Percentiles rank a stretch among this genome's conserved stretches.
These are phyloP conservation scores for Solanum bukasovii DNA, from an alignment of 257 asterid species.

Conservation along the genomic window DNA sequence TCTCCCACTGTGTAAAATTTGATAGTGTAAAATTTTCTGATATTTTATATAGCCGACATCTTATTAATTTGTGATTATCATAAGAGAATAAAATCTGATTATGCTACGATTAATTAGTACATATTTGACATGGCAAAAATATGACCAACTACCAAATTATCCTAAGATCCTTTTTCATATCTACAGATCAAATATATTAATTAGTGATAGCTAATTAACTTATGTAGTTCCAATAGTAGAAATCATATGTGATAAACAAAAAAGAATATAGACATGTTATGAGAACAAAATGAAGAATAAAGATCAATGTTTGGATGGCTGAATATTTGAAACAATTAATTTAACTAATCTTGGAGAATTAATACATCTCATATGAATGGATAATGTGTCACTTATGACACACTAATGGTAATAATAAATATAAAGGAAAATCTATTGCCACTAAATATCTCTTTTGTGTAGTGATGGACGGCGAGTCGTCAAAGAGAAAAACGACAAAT, in stretches of 20 bases:
- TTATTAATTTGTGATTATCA: neutral
- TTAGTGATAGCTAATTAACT: neutral
- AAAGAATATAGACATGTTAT: neutral
- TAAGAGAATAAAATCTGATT: neutral
- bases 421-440: too few species aligned
- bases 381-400: neutral
- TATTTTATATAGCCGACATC: neutral
- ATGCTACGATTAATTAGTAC: neutral
- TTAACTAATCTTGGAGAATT: neutral
- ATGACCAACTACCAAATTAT: neutral
- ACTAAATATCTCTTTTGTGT: neutral
- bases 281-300: neutral
- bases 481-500: neutral
- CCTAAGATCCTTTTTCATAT: neutral
- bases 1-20: accelerated
- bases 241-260: neutral
- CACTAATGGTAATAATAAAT: too few species aligned
- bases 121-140: neutral
- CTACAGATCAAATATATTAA: neutral
- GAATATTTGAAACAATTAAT: neutral
- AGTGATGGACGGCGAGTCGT: neutral
- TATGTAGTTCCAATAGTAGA: neutral
- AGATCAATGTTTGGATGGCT: neutral
- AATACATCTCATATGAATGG: neutral
- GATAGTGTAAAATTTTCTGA: neutral